Base-by-base conservation (phyloP, 805 yeast species). In the Spathaspora arborariae region DNA sequence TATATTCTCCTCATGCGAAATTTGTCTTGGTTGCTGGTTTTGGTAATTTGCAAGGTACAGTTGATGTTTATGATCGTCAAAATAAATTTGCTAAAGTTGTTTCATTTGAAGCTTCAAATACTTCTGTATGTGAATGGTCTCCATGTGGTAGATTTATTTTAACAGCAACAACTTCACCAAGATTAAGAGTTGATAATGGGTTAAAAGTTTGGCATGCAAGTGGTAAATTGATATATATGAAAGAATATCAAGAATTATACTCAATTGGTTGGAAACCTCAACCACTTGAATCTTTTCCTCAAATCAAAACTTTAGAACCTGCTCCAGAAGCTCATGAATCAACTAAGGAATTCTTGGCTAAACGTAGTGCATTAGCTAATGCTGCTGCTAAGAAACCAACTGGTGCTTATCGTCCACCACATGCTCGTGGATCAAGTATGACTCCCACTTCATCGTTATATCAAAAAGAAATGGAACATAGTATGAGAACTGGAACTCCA, bases 381-480 rank as follows among this genome's bases (percentile, higher is more conserved):
- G 61, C 66, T 5, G 61, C 65, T 15, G 64, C 72, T 16, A 63
- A 76, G 45, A 85, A 84, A 61, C 84, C 91, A 45, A 77, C 80
- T 26, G 96, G 97, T 45, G 98, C 97, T 37, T 94, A 94, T 65
- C 81, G 96, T 64, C 99, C 99, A 20, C 99, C 99, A 2, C 97
- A 90, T 65, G 96, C 97, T 9, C 79, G 96, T 64, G 74, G 62
- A 45, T 65, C 67, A 18, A 37, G 54, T 13, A 48, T 67, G 2
- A 58, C 70, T 3, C 58, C 71, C 10, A 63, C 75, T 35, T 75
- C 81, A 47, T 70, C 86, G 4, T 67, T 82, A 53, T 80, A 81
- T 52, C 84, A 83, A 60, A 75, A 74, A 63, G 87, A 82, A 63
- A 55, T 73, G 60, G 48, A 46, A 33, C 41, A 26, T 21, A 45